phyloP scores from a whole-genome alignment of 805 yeast genomes.

The Candida nemodendra region DNA sequence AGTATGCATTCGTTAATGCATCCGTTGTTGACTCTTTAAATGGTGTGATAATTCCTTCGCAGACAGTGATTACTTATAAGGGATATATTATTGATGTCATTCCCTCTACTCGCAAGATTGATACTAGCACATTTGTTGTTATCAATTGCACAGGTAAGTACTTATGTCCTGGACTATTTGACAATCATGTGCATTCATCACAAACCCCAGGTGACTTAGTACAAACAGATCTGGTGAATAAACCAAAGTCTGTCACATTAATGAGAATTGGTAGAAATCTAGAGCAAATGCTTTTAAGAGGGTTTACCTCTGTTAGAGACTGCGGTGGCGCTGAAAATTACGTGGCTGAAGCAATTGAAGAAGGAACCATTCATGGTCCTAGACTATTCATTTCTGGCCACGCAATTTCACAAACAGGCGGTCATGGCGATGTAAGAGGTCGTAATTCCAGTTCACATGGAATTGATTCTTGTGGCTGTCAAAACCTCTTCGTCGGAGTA shows the following conservation, averaged over 20 bases:
- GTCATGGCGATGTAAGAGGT: constrained; percentile 28
- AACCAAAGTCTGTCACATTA: constrained; percentile 22
- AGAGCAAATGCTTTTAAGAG: constrained; percentile 25
- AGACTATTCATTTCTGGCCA: constrained; percentile 25
- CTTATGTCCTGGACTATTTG: constrained; percentile 29
- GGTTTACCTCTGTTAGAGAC: constrained; percentile 27
- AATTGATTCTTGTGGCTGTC: constrained; percentile 27
- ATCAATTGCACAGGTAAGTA: constrained; percentile 28
- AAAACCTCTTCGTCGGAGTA: constrained; percentile 18
- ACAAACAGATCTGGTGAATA: constrained; percentile 20
- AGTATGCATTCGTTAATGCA: constrained; percentile 22
- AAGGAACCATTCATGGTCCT: constrained; percentile 29
- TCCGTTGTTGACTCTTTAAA: constrained; percentile 20
- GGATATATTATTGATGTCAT: constrained; percentile 19
- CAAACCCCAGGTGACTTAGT: constrained; percentile 31
- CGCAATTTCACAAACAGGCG: constrained; percentile 32
- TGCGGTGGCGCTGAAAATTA: constrained; percentile 27
- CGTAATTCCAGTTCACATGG: constrained; percentile 23
- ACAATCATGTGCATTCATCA: constrained; percentile 27
- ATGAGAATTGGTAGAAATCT: constrained; percentile 22
- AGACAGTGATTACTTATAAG: constrained; percentile 18
- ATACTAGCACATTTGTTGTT: constrained; percentile 3
- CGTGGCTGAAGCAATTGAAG: constrained; percentile 25
- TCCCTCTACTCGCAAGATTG: constrained; percentile 3
- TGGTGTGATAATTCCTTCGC: constrained; percentile 14